A percentile compares a stretch with the other conserved stretches of the same genome.
Conservation (phyloP, 2,329 filamentous ascomycete species). For the Capronia coronata region DNA sequence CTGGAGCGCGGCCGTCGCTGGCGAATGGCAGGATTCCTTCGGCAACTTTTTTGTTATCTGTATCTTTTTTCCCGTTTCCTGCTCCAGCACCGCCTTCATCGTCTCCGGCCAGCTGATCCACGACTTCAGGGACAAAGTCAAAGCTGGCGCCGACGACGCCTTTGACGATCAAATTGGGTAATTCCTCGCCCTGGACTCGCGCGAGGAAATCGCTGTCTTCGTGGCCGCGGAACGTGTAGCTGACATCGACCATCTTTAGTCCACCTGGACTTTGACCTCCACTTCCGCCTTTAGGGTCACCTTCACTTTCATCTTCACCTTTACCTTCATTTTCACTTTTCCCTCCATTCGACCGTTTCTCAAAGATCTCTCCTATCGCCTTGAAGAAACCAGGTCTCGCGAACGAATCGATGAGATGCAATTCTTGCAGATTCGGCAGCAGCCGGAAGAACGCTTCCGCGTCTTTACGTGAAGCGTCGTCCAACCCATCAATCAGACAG, state of each 20-base stretch:
- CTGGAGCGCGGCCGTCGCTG: constrained; percentile 20
- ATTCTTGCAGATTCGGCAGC: constrained; percentile 34
- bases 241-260: constrained; percentile 43
- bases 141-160: constrained; percentile 20
- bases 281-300: too few species aligned
- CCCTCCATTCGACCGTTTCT: constrained; percentile 10
- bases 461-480: constrained; percentile 35
- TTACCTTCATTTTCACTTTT: neutral
- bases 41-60: constrained; percentile 9
- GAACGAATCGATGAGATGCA: constrained; percentile 47
- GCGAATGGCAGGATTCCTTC: constrained; percentile 25
- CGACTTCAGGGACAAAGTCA: constrained; percentile 17
- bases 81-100: constrained; percentile 5
- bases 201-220: constrained; percentile 40
- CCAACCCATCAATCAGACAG: constrained; percentile 43
- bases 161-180: constrained; percentile 14
- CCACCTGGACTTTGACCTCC: too few species aligned
- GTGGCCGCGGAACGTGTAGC: constrained; percentile 42
- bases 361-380: constrained; percentile 28
- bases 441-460: constrained; percentile 38
- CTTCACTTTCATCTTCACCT: too few species aligned
- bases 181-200: constrained; percentile 32
- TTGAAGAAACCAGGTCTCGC: constrained; percentile 39
- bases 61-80: constrained; percentile 8
- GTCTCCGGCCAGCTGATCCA: constrained; percentile 10